Evolutionary conservation across 306 rosid genomes (phyloP), one percentile per base, ranked within the genome.

Genomic region (Rubus parviflorus): DNA sequence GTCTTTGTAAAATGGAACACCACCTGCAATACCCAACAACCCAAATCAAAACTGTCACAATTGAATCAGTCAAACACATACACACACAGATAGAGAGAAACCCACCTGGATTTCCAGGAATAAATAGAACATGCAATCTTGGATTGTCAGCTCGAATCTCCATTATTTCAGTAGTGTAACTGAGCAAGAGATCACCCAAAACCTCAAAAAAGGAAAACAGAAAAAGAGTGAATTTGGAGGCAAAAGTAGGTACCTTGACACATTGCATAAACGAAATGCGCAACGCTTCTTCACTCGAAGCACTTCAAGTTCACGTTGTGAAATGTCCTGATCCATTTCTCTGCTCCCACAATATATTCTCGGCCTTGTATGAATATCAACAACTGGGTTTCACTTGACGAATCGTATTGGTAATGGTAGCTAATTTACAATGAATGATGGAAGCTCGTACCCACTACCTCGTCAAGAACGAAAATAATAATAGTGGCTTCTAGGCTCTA

Each of bases 21-120:
- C 81, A 54, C 99, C 99, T 95, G 76, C 70, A 73, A 22, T 64
- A 77, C 52, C 61, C 46, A 38, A 48, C 23, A 54, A 38, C 15
- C 68, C 51, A 41, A 82, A 54, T 64, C 47, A 11, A n/a, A 23
- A 67, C 8, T 42, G 16, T 73, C 63, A 23, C 71, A 65, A 76
- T 8, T 37, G 80, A 84, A 54, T 19, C 80, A 72, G 23, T 62
- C 47, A 53, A 58, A 68, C 60, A 66, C 14, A 49, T 45, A 82
- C 12, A 48, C 60, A 51, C 8, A 20, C 30, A 13, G 54, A 13
- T 4, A 19, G 25, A 62, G n/a, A 62, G 12, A 72, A 65, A 70
- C 70, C 58, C 54, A 90, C 99, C 99, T 83, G 97, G 97, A 80
- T 95, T 92, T 82, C 99, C 97, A 75, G 97, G 96, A 77, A 95